Evolutionary conservation across 2,329 filamentous ascomycete genomes (phyloP).

Genomic region (Diaporthe destruens): DNA sequence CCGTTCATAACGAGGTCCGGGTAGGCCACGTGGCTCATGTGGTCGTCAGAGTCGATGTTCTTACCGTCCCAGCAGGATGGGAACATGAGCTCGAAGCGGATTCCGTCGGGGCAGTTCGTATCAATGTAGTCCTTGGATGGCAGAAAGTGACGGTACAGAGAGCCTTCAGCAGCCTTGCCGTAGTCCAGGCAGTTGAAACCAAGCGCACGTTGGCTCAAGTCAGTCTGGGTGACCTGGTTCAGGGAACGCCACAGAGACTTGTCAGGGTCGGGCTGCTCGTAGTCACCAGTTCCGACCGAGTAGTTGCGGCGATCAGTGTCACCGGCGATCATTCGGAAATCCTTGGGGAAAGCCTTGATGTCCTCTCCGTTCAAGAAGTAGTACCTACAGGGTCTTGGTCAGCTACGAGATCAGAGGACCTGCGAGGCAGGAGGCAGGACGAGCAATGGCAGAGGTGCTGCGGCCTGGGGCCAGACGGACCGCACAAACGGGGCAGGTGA

Average conservation of each 20-base stretch:
- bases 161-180: constrained; percentile 71
- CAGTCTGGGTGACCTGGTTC: constrained; percentile 74
- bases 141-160: constrained; percentile 84
- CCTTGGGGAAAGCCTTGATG: constrained; percentile 79
- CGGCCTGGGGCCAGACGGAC: not conserved
- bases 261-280: constrained; percentile 70
- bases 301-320: constrained; percentile 77
- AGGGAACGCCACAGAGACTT: constrained; percentile 78
- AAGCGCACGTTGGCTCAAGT: constrained; percentile 82
- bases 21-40: constrained; percentile 80
- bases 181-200: constrained; percentile 99
- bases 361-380: constrained; percentile 78
- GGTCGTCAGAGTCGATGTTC: constrained; percentile 66
- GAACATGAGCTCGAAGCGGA: constrained; percentile 89
- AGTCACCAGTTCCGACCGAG: constrained; percentile 75
- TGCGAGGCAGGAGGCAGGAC: not conserved
- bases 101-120: constrained; percentile 82
- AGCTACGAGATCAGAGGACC: constrained; percentile 1
- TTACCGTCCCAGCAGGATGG: constrained; percentile 90
- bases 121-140: constrained; percentile 86
- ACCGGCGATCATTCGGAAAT: constrained; percentile 87
- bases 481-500: not conserved
- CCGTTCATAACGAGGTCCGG: constrained; percentile 82
- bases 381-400: constrained; percentile 68
- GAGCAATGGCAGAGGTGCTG: not conserved